Evolutionary conservation across 2,329 filamentous ascomycete genomes (phyloP), one percentile per base, ranked within the genome.

Genomic region (Colletotrichum sp.): DNA sequence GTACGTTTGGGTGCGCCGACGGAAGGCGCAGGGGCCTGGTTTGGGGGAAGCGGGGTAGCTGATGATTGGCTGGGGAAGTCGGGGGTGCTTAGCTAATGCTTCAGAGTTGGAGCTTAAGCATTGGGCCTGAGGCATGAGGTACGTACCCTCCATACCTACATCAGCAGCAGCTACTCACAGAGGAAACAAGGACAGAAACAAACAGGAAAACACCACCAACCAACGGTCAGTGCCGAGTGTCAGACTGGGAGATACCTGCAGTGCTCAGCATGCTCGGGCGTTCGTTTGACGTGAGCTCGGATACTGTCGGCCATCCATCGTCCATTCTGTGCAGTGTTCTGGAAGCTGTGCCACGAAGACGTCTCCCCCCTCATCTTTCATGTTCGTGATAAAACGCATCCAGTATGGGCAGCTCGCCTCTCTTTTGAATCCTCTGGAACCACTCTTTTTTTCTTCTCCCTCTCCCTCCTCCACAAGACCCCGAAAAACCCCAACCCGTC

Each of bases 21-120:
- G 24, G 24, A 26, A 59, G 24, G 24, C 21, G 34, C 34, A 24
- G 63, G 34, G 63, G 63, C 34, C 24, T 52, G 68, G 34, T 36
- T 72, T 76, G 26, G 74, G 70, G 74, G 59, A 69, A 68, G 70
- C 57, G 70, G 71, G 65, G 70, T 59, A 69, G 64, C 44, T 65
- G 34, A 4, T 60, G 73, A 57, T 73, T 73, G 70, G 73, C 44
- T 2, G 5, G 16, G 6, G 4, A 8, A 5, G 39, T 12, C 34
- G 49, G 16, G 10, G 2, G 6, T 8, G 57, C 44, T 76, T 76
- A 76, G 15, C 57, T 76, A 76, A 73, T 63, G 59, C 13, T 4
- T 26, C 62, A 68, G 57, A 76, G 24, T 73, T 73, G 73, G 70
- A 67, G 72, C 66, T 62, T n/a, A 60, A 72, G 18, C 32, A 24